phyloP scores from a whole-genome alignment of 495 filamentous ascomycete species.

The Talaromyces wortmannii region DNA sequence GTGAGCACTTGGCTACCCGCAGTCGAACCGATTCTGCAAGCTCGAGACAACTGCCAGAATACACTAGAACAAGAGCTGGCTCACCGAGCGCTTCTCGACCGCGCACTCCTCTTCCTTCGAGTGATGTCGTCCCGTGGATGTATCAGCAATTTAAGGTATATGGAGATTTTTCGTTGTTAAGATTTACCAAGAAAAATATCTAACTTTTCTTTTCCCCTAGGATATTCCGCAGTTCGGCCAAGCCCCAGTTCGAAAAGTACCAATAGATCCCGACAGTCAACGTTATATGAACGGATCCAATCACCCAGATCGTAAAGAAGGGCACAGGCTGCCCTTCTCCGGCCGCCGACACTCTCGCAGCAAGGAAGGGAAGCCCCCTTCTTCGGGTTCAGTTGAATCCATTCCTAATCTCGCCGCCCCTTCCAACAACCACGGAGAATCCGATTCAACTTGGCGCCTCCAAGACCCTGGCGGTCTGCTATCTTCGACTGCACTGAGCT shows the following conservation, averaged over 20 bases:
- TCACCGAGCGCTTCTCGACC: slow-evolving; percentile 67
- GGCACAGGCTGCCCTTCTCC: slow-evolving; percentile 55
- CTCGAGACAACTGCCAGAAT: slow-evolving; percentile 44
- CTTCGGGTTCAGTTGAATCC: slow-evolving; percentile 35
- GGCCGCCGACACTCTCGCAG: slow-evolving; percentile 64
- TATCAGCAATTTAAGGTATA: slow-evolving; percentile 81
- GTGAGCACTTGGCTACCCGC: slow-evolving; percentile 47
- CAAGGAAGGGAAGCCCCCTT: slow-evolving; percentile 63
- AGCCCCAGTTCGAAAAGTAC: slow-evolving; percentile 69
- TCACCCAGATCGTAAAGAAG: slow-evolving; percentile 40
- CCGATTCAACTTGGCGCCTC: slow-evolving; percentile 43
- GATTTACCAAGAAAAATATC: slow-evolving; percentile 6
- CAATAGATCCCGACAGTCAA: slow-evolving; percentile 63
- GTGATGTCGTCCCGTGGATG: slow-evolving; percentile 91
- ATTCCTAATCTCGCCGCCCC: slow-evolving; percentile 47
- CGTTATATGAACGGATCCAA: slow-evolving; percentile 42
- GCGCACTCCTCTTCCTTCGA: slow-evolving; percentile 78
- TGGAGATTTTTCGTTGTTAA: slow-evolving; percentile 18
- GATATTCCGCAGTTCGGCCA: slow-evolving; percentile 79
- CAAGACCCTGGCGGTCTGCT: slow-evolving; percentile 31
- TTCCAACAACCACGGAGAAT: slow-evolving; percentile 63
- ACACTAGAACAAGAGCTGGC: slow-evolving; percentile 37
- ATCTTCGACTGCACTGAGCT: slow-evolving; percentile 37
- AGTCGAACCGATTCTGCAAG: slow-evolving; percentile 71
- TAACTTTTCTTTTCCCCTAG: slow-evolving; percentile 22